Conservation (phyloP, 208 protist genomes). For the Leishmania aethiopica region DNA sequence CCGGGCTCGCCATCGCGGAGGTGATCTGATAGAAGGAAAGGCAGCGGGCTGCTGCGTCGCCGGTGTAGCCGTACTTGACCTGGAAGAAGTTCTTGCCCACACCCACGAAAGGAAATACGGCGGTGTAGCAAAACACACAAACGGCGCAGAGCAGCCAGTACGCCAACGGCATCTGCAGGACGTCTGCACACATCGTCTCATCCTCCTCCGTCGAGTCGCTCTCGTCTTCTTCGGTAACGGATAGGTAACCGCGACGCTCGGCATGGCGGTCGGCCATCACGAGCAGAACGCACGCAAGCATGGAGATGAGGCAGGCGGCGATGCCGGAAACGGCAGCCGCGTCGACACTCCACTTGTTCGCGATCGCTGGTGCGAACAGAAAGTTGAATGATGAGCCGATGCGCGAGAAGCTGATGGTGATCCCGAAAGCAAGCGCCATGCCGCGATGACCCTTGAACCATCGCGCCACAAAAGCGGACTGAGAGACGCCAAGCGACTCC, state of each 20-base stretch:
- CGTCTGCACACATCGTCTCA: slow-evolving; percentile 34
- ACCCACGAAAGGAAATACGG: slow-evolving; percentile 89
- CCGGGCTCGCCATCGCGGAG: slow-evolving; percentile 72
- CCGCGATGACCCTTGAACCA: slow-evolving; percentile 84
- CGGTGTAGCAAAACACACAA: slow-evolving; percentile 87
- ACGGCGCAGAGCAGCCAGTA: slow-evolving; percentile 85
- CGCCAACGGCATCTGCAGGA: slow-evolving; percentile 56
- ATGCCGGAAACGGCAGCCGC: slow-evolving; percentile 67
- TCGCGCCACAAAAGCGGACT: slow-evolving; percentile 92
- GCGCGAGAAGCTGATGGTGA: slow-evolving; percentile 90
- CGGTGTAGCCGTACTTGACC: slow-evolving; percentile 81
- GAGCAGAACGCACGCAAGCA: slow-evolving; percentile 62
- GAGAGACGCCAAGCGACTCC: slow-evolving; percentile 87
- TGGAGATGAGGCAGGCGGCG: slow-evolving; percentile 64
- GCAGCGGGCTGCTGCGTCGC: slow-evolving; percentile 57
- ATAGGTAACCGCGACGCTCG: slow-evolving; percentile 68
- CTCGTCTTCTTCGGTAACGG: slow-evolving; percentile 34
- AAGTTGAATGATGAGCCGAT: slow-evolving; percentile 93
- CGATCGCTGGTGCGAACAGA: slow-evolving; percentile 83
- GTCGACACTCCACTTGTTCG: slow-evolving; percentile 50
- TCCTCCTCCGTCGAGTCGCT: slow-evolving; percentile 21
- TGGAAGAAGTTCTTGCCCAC: slow-evolving; percentile 85
- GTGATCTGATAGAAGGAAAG: slow-evolving; percentile 90
- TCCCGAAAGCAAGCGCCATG: slow-evolving; percentile 93
- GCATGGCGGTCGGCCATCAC: slow-evolving; percentile 72